phyloP scores from a whole-genome alignment of 441 rosid genomes.

The Eruca vesicaria region DNA sequence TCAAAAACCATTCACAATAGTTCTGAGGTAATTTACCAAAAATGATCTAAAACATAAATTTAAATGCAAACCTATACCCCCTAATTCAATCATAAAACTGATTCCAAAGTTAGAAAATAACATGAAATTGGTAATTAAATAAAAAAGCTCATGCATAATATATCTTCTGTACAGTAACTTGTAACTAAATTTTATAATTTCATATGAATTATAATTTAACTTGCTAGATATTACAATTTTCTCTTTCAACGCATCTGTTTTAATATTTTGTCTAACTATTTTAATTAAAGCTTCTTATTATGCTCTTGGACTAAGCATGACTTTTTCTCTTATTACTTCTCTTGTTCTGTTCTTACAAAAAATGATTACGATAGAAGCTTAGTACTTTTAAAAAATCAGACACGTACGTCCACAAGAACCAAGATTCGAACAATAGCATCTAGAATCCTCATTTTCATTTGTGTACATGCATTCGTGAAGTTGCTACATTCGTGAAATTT shows the following conservation, averaged over 20 bases:
- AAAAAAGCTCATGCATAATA: too few relatives aligned
- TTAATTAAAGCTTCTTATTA: not conserved
- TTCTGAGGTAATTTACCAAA: not conserved
- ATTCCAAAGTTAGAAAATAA: not conserved
- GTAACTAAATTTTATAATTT: not conserved
- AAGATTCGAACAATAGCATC: not conserved
- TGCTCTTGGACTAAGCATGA: not conserved
- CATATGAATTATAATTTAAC: not conserved
- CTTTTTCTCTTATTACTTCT: not conserved
- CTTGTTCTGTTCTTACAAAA: not conserved
- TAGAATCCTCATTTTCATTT: not conserved
- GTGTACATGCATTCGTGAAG: not conserved
- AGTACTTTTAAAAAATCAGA: not conserved
- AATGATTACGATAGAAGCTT: not conserved
- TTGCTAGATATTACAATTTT: not conserved
- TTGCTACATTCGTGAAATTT: slow-evolving; percentile 8
- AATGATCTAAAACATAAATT: too few relatives aligned
- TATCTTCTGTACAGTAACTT: not conserved
- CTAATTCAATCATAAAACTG: not conserved
- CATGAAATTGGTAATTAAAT: not conserved
- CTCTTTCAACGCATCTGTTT: not conserved
- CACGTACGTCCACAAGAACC: not conserved
- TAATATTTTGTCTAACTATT: not conserved
- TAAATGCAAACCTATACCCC: too few relatives aligned
- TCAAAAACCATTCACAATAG: not conserved